Evolutionary conservation across 805 yeast genomes (phyloP).

Genomic region (Kazachstania martiniae): DNA sequence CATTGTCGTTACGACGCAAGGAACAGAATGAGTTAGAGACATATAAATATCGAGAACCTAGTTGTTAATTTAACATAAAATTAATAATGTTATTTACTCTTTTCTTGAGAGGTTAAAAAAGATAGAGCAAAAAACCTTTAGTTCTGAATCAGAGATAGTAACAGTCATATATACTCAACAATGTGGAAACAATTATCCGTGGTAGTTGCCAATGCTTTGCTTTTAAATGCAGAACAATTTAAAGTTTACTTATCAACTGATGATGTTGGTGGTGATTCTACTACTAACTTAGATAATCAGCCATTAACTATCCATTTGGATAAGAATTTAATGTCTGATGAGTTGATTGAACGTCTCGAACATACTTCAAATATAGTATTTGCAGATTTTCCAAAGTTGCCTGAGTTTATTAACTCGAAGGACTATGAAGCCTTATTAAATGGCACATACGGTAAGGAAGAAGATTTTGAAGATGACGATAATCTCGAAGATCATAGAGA

Average conservation of each 20-base stretch:
- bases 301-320: constrained; percentile 13
- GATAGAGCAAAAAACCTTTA: no score
- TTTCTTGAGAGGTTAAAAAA: no score
- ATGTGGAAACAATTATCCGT: constrained; percentile 9
- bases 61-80: no score
- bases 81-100: no score
- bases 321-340: constrained; percentile 12
- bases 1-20: no score
- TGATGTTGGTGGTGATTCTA: constrained; percentile 14
- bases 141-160: no score
- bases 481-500: background rate
- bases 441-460: constrained; percentile 1
- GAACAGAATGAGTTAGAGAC: no score
- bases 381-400: constrained; percentile 19
- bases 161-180: no score
- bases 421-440: constrained; percentile 10
- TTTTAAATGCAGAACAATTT: constrained; percentile 3
- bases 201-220: constrained; percentile 1
- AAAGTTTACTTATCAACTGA: constrained; percentile 10
- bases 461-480: background rate
- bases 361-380: constrained; percentile 18
- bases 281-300: constrained; percentile 2
- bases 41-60: no score
- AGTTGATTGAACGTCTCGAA: constrained; percentile 12
- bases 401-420: constrained; percentile 18